Evolutionary conservation across 306 rosid species (phyloP), one percentile per base, ranked within the genome.

Genomic region (Castanea mollissima): DNA sequence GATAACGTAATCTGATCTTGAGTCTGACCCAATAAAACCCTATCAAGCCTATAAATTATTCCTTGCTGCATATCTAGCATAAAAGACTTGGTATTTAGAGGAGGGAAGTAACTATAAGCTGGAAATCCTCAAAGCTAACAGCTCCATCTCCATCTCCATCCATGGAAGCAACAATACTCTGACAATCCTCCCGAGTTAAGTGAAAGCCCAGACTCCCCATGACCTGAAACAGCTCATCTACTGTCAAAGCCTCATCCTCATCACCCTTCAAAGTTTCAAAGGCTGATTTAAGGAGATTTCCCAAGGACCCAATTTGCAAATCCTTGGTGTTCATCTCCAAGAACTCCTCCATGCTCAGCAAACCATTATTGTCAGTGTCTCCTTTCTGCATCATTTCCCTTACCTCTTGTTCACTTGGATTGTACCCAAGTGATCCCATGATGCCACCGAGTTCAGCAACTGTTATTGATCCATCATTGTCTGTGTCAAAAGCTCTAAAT

Each of bases 71-170:
- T 31, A 4, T 31, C 5, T 16, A 31, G 46, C 23, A 64, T 31
- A 64, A 13, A 64, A 64, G 20, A 3, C 6, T 4, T 1, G 2
- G 18, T 31, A 51, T 57, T 52, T 67, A 89, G 80, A 79, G 78
- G 34, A 91, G 87, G 25, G 89, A 83, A 49, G 76, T 78, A 32
- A 91, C 84, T 18, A 93, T 85, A 76, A 91, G 89, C 35, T 79
- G 73, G 14, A 93, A 85, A 44, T 93, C 93, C 4, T 88, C 94
- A 72, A 80, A 78, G 83, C 80, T 88, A 31, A 90, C 84, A 77
- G 80, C 89, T 56, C 97, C 98, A 88, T 90, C 97, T 1, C 92
- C 94, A 85, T 93, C 94, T 3, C 65, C 54, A 83, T 90, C 94
- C 73, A 90, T 85, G 64, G 94, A 86, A 60, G 87, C 79, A 76